phyloP scores from a whole-genome alignment of 2,329 filamentous ascomycete species.

The Sporothrix sp. region DNA sequence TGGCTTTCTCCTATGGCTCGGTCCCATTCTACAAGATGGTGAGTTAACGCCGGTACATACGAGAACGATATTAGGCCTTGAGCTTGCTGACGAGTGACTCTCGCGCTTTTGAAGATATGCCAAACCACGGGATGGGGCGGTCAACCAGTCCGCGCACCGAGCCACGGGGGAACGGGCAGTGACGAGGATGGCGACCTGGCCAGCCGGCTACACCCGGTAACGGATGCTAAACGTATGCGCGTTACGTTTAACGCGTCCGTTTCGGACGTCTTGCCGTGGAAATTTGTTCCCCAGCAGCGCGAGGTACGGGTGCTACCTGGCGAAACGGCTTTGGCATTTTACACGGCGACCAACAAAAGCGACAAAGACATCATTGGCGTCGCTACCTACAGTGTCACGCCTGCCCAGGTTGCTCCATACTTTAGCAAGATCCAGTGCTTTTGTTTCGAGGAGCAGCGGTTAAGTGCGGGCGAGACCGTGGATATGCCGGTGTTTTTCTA shows the following conservation, averaged over 20 bases:
- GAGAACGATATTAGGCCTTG: not conserved
- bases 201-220: conserved; percentile 69
- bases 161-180: conserved; percentile 45
- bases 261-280: conserved; percentile 93
- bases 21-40: conserved; percentile 86
- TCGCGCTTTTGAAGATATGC: conserved; percentile 51
- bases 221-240: conserved; percentile 70
- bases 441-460: conserved; percentile 92
- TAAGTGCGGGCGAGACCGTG: conserved; percentile 92
- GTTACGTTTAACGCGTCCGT: conserved; percentile 96
- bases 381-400: conserved; percentile 94
- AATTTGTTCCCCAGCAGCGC: conserved; percentile 91
- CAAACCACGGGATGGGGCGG: conserved; percentile 86
- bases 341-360: conserved; percentile 88
- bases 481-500: conserved; percentile 99
- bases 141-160: conserved; percentile 75
- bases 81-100: conserved; percentile 1
- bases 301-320: conserved; percentile 92
- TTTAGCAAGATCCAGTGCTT: conserved; percentile 99
- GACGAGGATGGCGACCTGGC: conserved; percentile 53
- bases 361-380: conserved; percentile 94
- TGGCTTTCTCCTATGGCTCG: conserved; percentile 71
- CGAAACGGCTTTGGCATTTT: conserved; percentile 94
- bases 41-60: conserved; percentile 15
- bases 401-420: conserved; percentile 89